Conservation (phyloP, 176 grass and related monocot species). For the Carex myosuroides region DNA sequence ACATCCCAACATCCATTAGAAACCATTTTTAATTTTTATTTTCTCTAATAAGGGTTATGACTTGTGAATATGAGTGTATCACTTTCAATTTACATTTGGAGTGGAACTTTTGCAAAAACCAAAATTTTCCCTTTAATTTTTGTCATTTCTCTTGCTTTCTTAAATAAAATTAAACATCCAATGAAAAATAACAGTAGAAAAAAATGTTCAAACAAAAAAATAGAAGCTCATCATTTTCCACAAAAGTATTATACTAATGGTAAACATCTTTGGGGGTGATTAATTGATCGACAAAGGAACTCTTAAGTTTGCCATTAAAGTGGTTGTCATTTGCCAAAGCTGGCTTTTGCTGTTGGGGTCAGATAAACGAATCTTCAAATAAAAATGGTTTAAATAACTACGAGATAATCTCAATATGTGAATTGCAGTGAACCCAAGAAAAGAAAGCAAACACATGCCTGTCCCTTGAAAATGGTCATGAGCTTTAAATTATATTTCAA, state of each 20-base stretch:
- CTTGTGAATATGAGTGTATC: background rate
- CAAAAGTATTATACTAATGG: background rate
- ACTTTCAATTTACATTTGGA: background rate
- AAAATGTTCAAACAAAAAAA: background rate
- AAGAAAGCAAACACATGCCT: constrained; percentile 41
- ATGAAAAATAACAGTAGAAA: background rate
- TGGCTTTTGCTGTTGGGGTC: background rate
- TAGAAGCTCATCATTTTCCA: background rate
- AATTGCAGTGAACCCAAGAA: background rate
- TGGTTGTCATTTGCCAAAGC: background rate
- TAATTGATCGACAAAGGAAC: background rate
- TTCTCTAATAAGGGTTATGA: background rate
- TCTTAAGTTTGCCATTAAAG: background rate
- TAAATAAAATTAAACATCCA: background rate
- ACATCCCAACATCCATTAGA: background rate
- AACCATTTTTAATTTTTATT: background rate
- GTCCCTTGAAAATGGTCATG: constrained; percentile 66
- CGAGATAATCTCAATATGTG: background rate
- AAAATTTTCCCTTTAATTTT: background rate
- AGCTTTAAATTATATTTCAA: constrained; percentile 60
- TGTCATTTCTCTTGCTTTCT: background rate
- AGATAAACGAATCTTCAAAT: background rate
- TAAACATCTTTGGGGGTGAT: background rate
- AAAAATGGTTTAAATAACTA: constrained; percentile 4
- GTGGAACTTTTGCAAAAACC: background rate